Percentiles rank a stretch among this genome's conserved stretches.
These are phyloP conservation scores for Mortierella sp. DNA, from an alignment of 371 early-diverging fungal genomes.

Conservation along the genomic window DNA sequence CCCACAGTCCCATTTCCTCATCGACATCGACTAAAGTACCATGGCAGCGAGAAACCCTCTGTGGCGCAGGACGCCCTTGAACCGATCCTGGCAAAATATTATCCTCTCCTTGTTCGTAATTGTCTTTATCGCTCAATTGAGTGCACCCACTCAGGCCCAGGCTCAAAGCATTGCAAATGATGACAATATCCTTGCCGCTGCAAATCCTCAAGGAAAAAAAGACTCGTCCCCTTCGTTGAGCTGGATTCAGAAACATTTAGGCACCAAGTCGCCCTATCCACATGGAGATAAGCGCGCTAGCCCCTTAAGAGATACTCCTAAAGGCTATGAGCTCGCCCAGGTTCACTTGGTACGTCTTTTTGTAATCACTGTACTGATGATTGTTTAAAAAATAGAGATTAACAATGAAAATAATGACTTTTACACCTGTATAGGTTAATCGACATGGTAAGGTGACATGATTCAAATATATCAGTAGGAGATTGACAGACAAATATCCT, in stretches of 20 bases:
- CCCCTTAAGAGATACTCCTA: constrained; percentile 25
- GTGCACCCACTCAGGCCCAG: no score
- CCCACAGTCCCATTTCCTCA: no score
- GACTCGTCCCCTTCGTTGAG: not conserved
- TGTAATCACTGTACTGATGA: constrained; percentile 21
- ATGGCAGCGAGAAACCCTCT: not conserved
- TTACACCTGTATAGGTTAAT: constrained; percentile 21
- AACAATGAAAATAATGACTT: not conserved
- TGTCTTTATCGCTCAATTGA: not conserved
- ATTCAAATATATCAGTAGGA: not conserved
- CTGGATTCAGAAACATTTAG: constrained; percentile 39
- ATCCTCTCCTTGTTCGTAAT: not conserved
- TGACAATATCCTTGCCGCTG: no score
- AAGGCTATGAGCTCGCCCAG: constrained; percentile 46
- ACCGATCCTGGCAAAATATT: not conserved
- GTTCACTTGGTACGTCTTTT: constrained; percentile 39
- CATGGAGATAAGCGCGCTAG: constrained; percentile 33
- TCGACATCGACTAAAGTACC: no score
- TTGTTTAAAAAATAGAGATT: not conserved
- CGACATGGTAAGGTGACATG: constrained; percentile 26
- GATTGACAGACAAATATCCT: not conserved
- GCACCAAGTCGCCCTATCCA: constrained; percentile 52
- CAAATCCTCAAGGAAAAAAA: no score
- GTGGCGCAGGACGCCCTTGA: not conserved
- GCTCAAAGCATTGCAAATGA: no score